Evolutionary conservation across 352 stramenopile genomes (phyloP).

Genomic region (Nothophytophthora sp.): DNA sequence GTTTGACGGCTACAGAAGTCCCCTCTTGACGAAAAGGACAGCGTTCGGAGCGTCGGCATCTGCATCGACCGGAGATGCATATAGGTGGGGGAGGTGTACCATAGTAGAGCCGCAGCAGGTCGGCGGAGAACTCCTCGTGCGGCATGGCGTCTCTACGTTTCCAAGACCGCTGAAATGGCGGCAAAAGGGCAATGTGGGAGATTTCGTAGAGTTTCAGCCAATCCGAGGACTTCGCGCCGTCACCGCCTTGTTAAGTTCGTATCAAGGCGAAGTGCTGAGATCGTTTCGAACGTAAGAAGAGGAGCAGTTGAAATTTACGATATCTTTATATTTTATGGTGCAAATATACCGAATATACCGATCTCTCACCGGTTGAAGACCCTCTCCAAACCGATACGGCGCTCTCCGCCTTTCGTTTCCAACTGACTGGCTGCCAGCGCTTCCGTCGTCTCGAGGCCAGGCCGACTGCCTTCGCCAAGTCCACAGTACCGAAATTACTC

Average conservation of each 20-base stretch:
- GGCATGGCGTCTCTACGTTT: conserved; percentile 39
- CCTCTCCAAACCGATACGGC: conserved; percentile 6
- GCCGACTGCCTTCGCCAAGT: background rate
- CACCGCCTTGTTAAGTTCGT: too few species aligned
- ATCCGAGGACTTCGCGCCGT: conserved; percentile 19
- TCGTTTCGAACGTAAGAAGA: too few species aligned
- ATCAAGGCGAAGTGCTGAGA: too few species aligned
- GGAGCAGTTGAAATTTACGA: too few species aligned
- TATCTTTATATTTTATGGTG: too few species aligned
- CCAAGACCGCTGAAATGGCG: background rate
- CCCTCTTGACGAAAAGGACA: background rate
- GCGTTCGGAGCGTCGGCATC: background rate
- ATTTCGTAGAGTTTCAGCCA: conserved; percentile 26
- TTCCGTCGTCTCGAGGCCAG: conserved; percentile 3
- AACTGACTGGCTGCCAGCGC: conserved; percentile 40
- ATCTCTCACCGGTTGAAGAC: too few species aligned
- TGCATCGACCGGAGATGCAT: background rate
- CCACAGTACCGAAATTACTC: conserved; percentile 88
- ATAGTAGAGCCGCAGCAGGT: conserved; percentile 89
- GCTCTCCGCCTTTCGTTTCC: conserved; percentile 9
- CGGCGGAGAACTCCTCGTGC: conserved; percentile 81
- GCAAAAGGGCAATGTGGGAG: background rate
- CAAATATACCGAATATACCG: too few species aligned
- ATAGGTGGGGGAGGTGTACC: conserved; percentile 23
- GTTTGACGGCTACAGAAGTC: background rate